A percentile compares a stretch with the other conserved stretches of the same genome.
These are phyloP conservation scores for Amaranthus tricolor DNA, from an alignment of 179 eudicot genomes.

Conservation along the genomic window DNA sequence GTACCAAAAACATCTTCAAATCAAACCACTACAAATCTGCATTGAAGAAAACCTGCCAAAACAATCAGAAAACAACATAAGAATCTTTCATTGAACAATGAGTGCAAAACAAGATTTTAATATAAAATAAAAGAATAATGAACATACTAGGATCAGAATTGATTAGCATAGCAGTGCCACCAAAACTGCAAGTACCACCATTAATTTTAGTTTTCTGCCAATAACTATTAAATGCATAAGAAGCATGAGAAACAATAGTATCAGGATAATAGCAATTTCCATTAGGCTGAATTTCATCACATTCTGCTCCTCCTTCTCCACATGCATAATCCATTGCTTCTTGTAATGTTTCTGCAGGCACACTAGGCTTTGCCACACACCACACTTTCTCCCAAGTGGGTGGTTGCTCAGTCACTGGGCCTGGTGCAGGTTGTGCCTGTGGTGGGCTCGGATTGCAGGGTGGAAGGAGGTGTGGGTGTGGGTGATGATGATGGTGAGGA, in stretches of 20 bases:
- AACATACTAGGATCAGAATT: slow-evolving; percentile 85
- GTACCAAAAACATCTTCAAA: slow-evolving; percentile 2
- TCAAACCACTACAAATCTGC: slow-evolving; percentile 44
- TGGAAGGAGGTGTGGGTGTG: slow-evolving; percentile 33
- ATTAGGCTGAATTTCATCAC: slow-evolving; percentile 54
- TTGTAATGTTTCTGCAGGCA: slow-evolving; percentile 80
- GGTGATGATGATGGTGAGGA: slow-evolving; percentile 25
- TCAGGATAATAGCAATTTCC: slow-evolving; percentile 79
- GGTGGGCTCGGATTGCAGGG: slow-evolving; percentile 60
- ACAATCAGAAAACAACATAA: no score
- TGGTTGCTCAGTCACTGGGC: not conserved
- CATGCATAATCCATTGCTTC: slow-evolving; percentile 87
- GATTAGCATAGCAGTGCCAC: slow-evolving; percentile 91
- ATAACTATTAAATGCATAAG: slow-evolving; percentile 87
- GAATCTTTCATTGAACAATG: not conserved
- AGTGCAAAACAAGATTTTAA: not conserved
- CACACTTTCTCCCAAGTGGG: slow-evolving; percentile 41
- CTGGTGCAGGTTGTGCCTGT: slow-evolving; percentile 21
- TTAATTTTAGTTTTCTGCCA: slow-evolving; percentile 74
- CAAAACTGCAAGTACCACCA: slow-evolving; percentile 86
- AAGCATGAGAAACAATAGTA: slow-evolving; percentile 72
- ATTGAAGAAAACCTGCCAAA: slow-evolving; percentile 57
- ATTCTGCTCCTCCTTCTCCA: slow-evolving; percentile 83
- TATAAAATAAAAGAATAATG: not conserved
- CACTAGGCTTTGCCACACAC: slow-evolving; percentile 98